phyloP scores from a whole-genome alignment of 148 eudicot species.

The Limonium bicolor region DNA sequence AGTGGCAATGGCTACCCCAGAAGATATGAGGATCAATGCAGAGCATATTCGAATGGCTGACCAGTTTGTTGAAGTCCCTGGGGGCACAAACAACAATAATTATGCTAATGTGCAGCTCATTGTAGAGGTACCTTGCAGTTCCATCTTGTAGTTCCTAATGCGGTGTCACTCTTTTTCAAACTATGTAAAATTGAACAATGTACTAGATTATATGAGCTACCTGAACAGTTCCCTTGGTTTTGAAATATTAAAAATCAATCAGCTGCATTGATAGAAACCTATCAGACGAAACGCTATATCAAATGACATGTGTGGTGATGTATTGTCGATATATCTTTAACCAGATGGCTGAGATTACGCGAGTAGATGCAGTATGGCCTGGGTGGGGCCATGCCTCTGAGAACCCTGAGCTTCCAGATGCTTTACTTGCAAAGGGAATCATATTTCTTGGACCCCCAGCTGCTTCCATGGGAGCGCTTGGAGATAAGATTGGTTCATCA shows the following conservation, averaged over 20 bases:
- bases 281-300: background rate
- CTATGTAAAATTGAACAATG: no score
- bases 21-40: conserved; percentile 98
- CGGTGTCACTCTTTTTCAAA: no score
- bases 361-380: conserved; percentile 99
- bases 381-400: conserved; percentile 99
- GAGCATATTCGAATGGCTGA: conserved; percentile 98
- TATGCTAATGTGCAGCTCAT: conserved; percentile 99
- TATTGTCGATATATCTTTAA: conserved; percentile 4
- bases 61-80: conserved; percentile 98
- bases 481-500: conserved; percentile 97
- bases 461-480: conserved; percentile 88
- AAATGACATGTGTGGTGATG: background rate
- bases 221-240: no score
- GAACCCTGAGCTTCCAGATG: conserved; percentile 95
- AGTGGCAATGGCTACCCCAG: conserved; percentile 99
- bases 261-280: background rate
- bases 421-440: conserved; percentile 74
- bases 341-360: conserved; percentile 92
- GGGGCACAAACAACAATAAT: conserved; percentile 97
- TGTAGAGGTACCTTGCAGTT: conserved; percentile 50
- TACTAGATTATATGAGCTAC: no score
- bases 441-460: conserved; percentile 92
- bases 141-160: no score
- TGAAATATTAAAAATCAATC: background rate